Evolutionary conservation across 495 filamentous ascomycete genomes (phyloP).

Genomic region (Aspergillus sclerotiicarbonarius): DNA sequence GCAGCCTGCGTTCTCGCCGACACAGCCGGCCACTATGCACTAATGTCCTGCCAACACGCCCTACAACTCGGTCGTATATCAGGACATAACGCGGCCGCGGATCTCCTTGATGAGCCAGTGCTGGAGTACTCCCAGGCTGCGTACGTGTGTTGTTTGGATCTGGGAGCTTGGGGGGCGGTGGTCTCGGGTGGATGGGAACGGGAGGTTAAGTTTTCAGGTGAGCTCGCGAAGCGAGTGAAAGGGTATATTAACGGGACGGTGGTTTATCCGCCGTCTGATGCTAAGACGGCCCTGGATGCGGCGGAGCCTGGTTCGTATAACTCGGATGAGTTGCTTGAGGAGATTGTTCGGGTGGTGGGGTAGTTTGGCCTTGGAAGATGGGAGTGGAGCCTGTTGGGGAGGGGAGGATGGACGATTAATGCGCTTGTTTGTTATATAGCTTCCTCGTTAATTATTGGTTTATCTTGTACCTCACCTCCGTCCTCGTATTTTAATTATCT

Average conservation of each 20-base stretch:
- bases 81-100: constrained; percentile 31
- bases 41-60: constrained; percentile 38
- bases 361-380: no score
- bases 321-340: constrained; percentile 15
- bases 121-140: constrained; percentile 20
- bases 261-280: constrained; percentile 24
- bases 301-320: constrained; percentile 19
- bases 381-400: no score
- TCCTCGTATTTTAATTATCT: no score
- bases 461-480: no score
- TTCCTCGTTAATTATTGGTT: no score
- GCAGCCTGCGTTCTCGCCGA: constrained; percentile 18
- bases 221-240: constrained; percentile 23
- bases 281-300: constrained; percentile 15
- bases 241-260: constrained; percentile 20
- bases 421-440: no score
- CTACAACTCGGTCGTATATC: constrained; percentile 27
- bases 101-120: constrained; percentile 16
- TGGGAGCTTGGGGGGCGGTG: constrained; percentile 23
- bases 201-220: constrained; percentile 11
- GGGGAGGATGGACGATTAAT: no score
- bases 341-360: constrained; percentile 13
- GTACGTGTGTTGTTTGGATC: constrained; percentile 24
- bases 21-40: constrained; percentile 12
- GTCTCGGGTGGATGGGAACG: constrained; percentile 22